phyloP scores from a whole-genome alignment of 805 yeast genomes.

The Metschnikowia koreensis region DNA sequence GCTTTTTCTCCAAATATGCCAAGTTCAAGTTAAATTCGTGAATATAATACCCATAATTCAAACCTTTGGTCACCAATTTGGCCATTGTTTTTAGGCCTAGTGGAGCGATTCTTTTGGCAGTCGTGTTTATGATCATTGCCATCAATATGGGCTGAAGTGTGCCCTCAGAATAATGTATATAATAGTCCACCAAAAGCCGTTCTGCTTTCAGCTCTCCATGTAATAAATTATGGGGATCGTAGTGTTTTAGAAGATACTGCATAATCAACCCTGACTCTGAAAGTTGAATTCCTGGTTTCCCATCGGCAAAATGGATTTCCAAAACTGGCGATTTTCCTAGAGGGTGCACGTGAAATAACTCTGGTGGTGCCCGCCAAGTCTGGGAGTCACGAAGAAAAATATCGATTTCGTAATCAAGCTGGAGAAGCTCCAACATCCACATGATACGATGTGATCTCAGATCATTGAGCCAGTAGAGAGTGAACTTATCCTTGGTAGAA shows the following conservation, averaged over 20 bases:
- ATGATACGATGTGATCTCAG: constrained; percentile 61
- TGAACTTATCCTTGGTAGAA: constrained; percentile 14
- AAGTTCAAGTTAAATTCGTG: constrained; percentile 45
- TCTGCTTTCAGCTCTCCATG: constrained; percentile 39
- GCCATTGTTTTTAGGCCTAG: constrained; percentile 47
- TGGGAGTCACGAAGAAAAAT: constrained; percentile 49
- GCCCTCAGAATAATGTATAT: constrained; percentile 59
- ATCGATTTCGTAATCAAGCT: constrained; percentile 53
- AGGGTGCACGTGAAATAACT: constrained; percentile 53
- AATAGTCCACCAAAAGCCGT: constrained; percentile 47
- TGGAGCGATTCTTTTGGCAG: constrained; percentile 45
- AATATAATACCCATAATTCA: constrained; percentile 48
- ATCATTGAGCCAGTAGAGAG: constrained; percentile 40
- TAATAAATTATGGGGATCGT: constrained; percentile 43
- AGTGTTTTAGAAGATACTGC: constrained; percentile 49
- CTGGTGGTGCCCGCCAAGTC: constrained; percentile 40
- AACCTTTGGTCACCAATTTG: constrained; percentile 40
- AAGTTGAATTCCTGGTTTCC: constrained; percentile 32
- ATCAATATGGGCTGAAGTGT: constrained; percentile 52
- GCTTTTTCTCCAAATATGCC: constrained; percentile 39
- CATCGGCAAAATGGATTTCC: constrained; percentile 38
- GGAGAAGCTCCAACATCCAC: constrained; percentile 65
- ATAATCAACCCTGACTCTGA: constrained; percentile 64
- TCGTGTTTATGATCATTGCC: constrained; percentile 36
- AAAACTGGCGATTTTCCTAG: constrained; percentile 64